Percentiles rank a stretch among this genome's conserved stretches.
phyloP scores from a whole-genome alignment of 306 rosid genomes.

The Cicer chorassanicum region DNA sequence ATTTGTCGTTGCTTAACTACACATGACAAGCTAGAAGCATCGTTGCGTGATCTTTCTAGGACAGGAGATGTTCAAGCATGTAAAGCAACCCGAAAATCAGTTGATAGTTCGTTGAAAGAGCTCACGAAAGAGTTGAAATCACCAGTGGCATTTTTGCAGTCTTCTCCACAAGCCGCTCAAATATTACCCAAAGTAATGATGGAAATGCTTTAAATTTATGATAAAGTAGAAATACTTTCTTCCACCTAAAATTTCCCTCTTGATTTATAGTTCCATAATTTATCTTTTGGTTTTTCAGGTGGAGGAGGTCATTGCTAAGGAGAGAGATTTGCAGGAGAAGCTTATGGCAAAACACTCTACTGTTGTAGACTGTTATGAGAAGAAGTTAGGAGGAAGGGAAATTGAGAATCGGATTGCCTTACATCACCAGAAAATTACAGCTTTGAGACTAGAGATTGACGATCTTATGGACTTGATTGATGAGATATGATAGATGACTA shows the following conservation, averaged over 20 bases:
- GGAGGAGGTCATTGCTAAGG: slow-evolving; percentile 83
- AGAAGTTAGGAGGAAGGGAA: slow-evolving; percentile 85
- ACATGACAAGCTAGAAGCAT: slow-evolving; percentile 86
- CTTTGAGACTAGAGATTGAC: slow-evolving; percentile 80
- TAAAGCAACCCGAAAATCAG: slow-evolving; percentile 89
- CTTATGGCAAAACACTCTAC: slow-evolving; percentile 77
- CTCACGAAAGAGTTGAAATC: slow-evolving; percentile 84
- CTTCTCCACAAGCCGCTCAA: slow-evolving; percentile 79
- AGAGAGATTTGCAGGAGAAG: slow-evolving; percentile 86
- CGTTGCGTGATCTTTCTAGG: slow-evolving; percentile 86
- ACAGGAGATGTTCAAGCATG: slow-evolving; percentile 88
- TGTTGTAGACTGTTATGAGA: slow-evolving; percentile 91
- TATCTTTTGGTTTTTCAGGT: slow-evolving; percentile 59
- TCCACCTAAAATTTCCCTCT: slow-evolving; percentile 20
- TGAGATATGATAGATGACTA: slow-evolving; percentile 54
- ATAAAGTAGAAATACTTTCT: slow-evolving; percentile 13
- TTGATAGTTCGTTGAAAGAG: slow-evolving; percentile 82
- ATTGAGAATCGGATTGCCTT: slow-evolving; percentile 83
- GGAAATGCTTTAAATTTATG: not conserved
- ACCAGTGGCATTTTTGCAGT: slow-evolving; percentile 68
- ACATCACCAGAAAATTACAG: slow-evolving; percentile 75
- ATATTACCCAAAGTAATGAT: slow-evolving; percentile 78
- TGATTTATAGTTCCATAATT: slow-evolving; percentile 29
- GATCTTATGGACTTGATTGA: slow-evolving; percentile 81
- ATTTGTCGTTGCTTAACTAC: slow-evolving; percentile 67